Evolutionary conservation across 23 red algal genomes (phyloP).

Genomic region (Gracilaria domingensis): DNA sequence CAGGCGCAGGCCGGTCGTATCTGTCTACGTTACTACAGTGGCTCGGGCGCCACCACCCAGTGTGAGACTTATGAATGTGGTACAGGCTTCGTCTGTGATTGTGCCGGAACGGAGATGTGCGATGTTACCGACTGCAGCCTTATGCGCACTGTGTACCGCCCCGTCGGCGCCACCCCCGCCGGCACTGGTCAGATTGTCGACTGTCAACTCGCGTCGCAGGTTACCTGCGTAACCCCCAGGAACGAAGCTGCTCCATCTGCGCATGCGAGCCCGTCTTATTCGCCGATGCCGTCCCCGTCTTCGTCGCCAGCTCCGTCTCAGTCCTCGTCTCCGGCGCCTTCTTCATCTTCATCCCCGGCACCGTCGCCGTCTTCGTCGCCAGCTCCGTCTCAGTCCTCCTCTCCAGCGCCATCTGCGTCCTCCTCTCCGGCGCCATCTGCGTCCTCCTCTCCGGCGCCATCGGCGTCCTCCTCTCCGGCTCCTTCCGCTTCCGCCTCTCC

Average conservation of each 20-base stretch:
- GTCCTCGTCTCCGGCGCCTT: slow-evolving; percentile 14
- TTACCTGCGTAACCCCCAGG: slow-evolving; percentile 43
- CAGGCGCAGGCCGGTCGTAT: slow-evolving; percentile 2
- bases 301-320: not conserved
- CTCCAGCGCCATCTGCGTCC: not conserved
- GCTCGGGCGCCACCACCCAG: slow-evolving; percentile 14
- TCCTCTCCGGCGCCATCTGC: not conserved
- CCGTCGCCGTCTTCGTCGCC: not conserved
- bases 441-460: not conserved
- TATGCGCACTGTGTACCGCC: slow-evolving; percentile 28
- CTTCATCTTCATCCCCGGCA: not conserved
- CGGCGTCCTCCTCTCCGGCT: slow-evolving; percentile 6
- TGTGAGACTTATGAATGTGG: slow-evolving; percentile 46
- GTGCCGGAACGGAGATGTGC: slow-evolving; percentile 32
- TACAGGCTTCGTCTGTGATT: slow-evolving; percentile 52
- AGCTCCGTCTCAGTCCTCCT: not conserved
- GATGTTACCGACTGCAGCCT: slow-evolving; percentile 55
- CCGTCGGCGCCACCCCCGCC: not conserved
- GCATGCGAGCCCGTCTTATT: not conserved
- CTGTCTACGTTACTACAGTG: slow-evolving; percentile 42
- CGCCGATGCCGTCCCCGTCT: slow-evolving; percentile 1
- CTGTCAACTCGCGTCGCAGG: slow-evolving; percentile 29
- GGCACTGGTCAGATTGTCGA: slow-evolving; percentile 30
- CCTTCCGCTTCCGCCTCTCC: slow-evolving; percentile 2
- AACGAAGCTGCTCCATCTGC: not conserved